Evolutionary conservation across 805 yeast species (phyloP), one percentile per base, ranked within the genome.

Genomic region (Saccharomycopsis sp.): DNA sequence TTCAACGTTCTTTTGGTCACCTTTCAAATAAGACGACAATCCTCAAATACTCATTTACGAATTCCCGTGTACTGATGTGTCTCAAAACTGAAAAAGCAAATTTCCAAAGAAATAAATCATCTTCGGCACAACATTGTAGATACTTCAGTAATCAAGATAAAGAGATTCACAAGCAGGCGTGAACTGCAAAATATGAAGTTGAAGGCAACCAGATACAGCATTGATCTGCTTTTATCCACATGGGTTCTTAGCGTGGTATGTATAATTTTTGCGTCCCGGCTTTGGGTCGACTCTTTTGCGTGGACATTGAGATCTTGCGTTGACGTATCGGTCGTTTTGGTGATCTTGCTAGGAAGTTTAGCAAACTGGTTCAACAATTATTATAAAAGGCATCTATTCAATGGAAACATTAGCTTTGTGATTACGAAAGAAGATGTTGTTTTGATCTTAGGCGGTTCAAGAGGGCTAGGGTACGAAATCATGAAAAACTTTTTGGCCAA

Each of bases 361-460:
- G 5, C 29, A 24, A 14, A 23, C 16, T 21, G 34, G 9, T 8
- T 50, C 29, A 50, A 50, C 34, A 16, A 21, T 21, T 50, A 21
- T 50, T 50, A 50, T 14, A 50, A 50, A 23, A 50, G 7, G 8
- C 7, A 7, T 21, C 7, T 50, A 5, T 50, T 18, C 29, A 50
- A 50, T 23, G 29, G 40, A 50, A 3, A 8, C 14, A 50, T 8
- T 9, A 21, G 21, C 5, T 53, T 55, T 23, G 37, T 7, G 2
- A 48, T 57, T n/a, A 29, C 16, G 14, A 29, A 5, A 21, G 47
- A 55, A 3, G 57, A 54, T 20, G 51, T 58, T 5, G 60, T 61
- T 1, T 16, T 77, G 41, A 66, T 77, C 1, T 73, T 80, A 0
- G 81, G 81, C 0, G 80, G 80, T 0, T 70, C 78, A 34, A 61